Evolutionary conservation across 345 rosid genomes (phyloP).

Genomic region (Laguncularia racemosa): DNA sequence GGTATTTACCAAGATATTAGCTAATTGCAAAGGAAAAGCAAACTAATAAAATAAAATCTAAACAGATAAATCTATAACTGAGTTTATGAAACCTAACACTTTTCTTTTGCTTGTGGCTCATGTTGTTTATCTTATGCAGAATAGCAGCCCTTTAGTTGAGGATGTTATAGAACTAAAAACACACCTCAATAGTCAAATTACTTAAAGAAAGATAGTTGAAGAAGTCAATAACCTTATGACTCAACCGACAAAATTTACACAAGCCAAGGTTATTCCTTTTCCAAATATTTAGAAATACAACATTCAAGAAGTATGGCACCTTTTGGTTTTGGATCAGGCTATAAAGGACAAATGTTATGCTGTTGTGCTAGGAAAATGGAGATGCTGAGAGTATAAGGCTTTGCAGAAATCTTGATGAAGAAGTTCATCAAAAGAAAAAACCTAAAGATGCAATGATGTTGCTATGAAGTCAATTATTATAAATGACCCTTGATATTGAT

Average conservation of each 20-base stretch:
- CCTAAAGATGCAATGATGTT: constrained; percentile 74
- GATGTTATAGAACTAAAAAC: constrained; percentile 51
- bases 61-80: too few relatives aligned
- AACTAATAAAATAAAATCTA: too few relatives aligned
- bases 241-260: constrained; percentile 43
- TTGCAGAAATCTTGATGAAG: constrained; percentile 72
- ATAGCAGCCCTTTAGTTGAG: too few relatives aligned
- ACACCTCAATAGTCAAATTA: constrained; percentile 58
- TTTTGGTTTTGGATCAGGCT: not conserved
- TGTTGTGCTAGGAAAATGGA: too few relatives aligned
- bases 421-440: constrained; percentile 60
- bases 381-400: constrained; percentile 65
- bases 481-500: constrained; percentile 82
- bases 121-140: too few relatives aligned
- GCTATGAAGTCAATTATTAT: constrained; percentile 74
- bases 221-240: constrained; percentile 58
- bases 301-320: not conserved
- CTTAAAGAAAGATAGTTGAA: constrained; percentile 70
- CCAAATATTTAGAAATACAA: too few relatives aligned
- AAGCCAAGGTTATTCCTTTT: constrained; percentile 50
- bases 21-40: too few relatives aligned
- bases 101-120: too few relatives aligned
- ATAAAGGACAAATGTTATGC: too few relatives aligned
- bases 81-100: too few relatives aligned
- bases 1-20: too few relatives aligned